Evolutionary conservation across 148 eudicot species (phyloP), one percentile per base, ranked within the genome.

Genomic region (Nyssa sinensis): DNA sequence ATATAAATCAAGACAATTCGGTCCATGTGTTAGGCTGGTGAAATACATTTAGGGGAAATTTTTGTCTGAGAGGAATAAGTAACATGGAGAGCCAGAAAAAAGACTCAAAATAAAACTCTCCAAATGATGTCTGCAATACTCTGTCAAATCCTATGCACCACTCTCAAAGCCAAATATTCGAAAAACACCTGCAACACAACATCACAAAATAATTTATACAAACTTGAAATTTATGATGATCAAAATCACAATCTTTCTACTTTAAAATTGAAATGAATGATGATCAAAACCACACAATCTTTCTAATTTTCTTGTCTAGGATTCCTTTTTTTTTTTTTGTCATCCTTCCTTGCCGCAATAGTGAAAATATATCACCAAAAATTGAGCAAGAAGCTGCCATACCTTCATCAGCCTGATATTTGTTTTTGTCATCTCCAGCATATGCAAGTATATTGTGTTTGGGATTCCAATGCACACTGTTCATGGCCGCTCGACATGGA

Each of bases 381-480:
- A 19, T 57, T 58, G 67, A 35, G 23, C 21, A 34, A 33, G 37
- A 31, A 55, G 34, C 65, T 11, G 31, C 27, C 29, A 32, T 73
- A 90, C 97, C 98, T 87, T 94, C 98, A 85, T 94, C 98, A 66
- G 92, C 85, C 83, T 88, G 97, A 79, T 92, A 92, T 84, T 94
- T 94, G 82, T 92, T 92, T 80, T 94, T 94, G 76, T 94, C 98
- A 78, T 94, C 98, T 68, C 98, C 98, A 69, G 98, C 98, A 75
- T 90, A 94, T 33, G 97, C 98, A 79, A 94, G 96, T 81, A 94
- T 81, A 73, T 92, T 94, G 80, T 79, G 83, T 63, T 88, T 92
- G 7, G 98, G 98, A 80, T 94, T 94, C 98, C 98, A 94, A 78
- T 94, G 96, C 44, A 94, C 98, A 53, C 98, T 94, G 72, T 94